phyloP scores from a whole-genome alignment of 2,329 filamentous ascomycete species.

The Monosporascus sp. region DNA sequence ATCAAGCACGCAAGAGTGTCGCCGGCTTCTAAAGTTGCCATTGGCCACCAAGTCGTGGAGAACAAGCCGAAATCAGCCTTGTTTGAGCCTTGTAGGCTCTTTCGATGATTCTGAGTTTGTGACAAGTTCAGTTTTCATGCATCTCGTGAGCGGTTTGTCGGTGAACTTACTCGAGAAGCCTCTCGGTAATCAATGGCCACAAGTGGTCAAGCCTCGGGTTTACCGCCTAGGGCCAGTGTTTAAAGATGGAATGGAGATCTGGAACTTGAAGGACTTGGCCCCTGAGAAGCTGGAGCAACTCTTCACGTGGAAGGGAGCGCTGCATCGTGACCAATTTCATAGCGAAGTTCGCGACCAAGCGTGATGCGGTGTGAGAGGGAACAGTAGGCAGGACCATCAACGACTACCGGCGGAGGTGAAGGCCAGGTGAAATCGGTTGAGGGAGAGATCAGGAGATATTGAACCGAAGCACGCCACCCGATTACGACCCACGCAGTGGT shows the following conservation, averaged over 20 bases:
- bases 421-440: too few species aligned
- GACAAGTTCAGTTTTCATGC: neutral
- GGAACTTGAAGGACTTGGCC: neutral
- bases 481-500: too few species aligned
- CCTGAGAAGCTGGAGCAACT: neutral
- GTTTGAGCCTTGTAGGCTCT: neutral
- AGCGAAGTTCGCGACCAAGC: neutral
- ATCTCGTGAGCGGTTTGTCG: neutral
- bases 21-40: neutral
- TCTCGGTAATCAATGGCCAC: neutral
- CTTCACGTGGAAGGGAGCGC: neutral
- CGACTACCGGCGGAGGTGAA: too few species aligned
- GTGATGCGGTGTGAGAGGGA: too few species aligned
- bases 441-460: too few species aligned
- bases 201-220: neutral
- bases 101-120: neutral
- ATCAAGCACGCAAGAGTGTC: neutral
- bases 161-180: neutral
- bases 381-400: too few species aligned
- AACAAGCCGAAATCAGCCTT: neutral
- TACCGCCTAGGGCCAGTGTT: neutral
- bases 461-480: too few species aligned
- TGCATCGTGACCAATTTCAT: neutral
- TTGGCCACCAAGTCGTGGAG: neutral
- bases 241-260: neutral